Conservation (phyloP, 2,329 filamentous ascomycete genomes). For the Geosmithia putterillii region DNA sequence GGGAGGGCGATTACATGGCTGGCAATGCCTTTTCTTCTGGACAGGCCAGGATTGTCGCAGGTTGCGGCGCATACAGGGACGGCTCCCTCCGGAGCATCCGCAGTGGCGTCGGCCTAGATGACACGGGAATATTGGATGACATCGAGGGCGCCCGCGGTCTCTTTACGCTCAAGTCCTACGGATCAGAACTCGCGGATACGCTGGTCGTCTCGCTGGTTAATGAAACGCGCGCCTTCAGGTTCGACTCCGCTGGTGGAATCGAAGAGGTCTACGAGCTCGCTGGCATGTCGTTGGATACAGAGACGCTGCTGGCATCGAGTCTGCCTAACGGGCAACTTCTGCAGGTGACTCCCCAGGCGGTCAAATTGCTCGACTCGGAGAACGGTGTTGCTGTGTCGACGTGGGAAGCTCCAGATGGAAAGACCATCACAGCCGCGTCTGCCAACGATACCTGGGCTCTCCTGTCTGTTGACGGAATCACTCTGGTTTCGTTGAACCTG, state of each 20-base stretch:
- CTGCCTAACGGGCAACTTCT: constrained; percentile 51
- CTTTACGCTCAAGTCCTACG: constrained; percentile 50
- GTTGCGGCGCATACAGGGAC: constrained; percentile 80
- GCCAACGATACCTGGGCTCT: constrained; percentile 59
- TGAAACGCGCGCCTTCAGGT: constrained; percentile 74
- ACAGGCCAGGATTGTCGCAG: constrained; percentile 85
- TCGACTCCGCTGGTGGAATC: constrained; percentile 61
- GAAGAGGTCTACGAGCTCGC: constrained; percentile 75
- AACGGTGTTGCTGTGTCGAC: constrained; percentile 38
- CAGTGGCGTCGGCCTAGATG: constrained; percentile 86
- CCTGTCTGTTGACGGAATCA: constrained; percentile 64
- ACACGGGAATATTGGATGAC: constrained; percentile 70
- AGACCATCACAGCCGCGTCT: constrained; percentile 65
- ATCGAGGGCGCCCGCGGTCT: constrained; percentile 63
- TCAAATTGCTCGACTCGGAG: constrained; percentile 50
- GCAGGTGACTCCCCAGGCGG: constrained; percentile 60
- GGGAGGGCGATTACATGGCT: constrained; percentile 59
- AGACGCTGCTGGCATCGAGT: constrained; percentile 61
- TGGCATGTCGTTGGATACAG: constrained; percentile 55
- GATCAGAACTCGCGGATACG: constrained; percentile 46
- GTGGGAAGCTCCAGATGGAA: constrained; percentile 40
- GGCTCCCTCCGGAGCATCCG: constrained; percentile 82
- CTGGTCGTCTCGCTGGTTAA: constrained; percentile 71
- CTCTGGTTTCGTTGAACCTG: constrained; percentile 57
- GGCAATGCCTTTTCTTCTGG: constrained; percentile 90